Base-by-base conservation (phyloP, 345 rosid genomes). In the Raphanus raphanistrum region DNA sequence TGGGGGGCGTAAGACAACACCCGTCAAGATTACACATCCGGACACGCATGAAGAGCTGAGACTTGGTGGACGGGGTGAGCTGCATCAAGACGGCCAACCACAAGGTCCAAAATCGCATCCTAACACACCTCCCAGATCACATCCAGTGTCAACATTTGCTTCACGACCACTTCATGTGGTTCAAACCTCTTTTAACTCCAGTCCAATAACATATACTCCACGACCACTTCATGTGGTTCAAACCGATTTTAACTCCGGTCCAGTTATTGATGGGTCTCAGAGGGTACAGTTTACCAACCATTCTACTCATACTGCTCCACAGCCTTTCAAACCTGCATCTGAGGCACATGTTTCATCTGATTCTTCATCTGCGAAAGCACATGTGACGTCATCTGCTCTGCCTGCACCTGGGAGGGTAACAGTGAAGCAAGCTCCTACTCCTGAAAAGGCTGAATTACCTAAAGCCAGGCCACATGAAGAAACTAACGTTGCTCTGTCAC, bases 1-100 rank as follows among this genome's bases (percentile, higher is more conserved):
- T 26, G 87, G 89, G 75, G 82, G 71, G 59, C 94, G 96, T 63
- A 91, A 89, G 83, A 83, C 90, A 1, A 55, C 82, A 8, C 82
- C 84, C 74, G 93, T 95, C 33, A 95, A 91, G 81, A 93, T 95
- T 62, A 93, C 97, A 76, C 93, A 95, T 83, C 98, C 99, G 2
- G 92, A 87, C 33, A 95, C 99, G 8, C 97, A 86, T 79, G 97
- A 90, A 80, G 98, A 95, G 88, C 86, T 91, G 82, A 89, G 92
- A 86, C 96, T 93, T 72, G 93, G 87, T 80, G 86, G 88, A 71
- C 87, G 89, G 31, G 78, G 90, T 35, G 96, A 91, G 78, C 32
- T 81, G 3, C 80, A 74, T 87, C 72, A 85, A 25, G 98, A 89
- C 78, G 85, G 84, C 66, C 88, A 86, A 33, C 70, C 86, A 66